Evolutionary conservation across 306 rosid species (phyloP).

Genomic region (Vicia sativa): DNA sequence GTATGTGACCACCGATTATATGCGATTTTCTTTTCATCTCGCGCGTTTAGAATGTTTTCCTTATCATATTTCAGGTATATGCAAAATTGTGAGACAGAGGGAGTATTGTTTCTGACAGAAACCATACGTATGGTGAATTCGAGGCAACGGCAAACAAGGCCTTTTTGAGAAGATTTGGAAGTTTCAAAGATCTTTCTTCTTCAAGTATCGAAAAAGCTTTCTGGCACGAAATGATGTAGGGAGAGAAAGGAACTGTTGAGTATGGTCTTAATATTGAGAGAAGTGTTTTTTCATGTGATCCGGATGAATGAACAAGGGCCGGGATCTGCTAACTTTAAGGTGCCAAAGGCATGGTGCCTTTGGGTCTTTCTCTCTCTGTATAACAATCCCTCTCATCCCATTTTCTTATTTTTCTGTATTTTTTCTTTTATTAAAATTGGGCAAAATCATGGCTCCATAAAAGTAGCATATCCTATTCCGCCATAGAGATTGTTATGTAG

Average conservation of each 20-base stretch:
- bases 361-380: not conserved
- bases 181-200: constrained; percentile 36
- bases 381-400: no score
- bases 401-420: no score
- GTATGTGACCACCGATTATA: constrained; percentile 27
- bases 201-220: constrained; percentile 42
- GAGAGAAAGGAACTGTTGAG: constrained; percentile 41
- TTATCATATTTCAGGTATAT: constrained; percentile 45
- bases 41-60: not conserved
- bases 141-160: constrained; percentile 38
- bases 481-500: constrained; percentile 48
- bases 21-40: not conserved
- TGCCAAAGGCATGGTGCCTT: no score
- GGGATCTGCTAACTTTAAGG: no score
- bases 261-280: constrained; percentile 53
- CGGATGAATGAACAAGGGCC: constrained; percentile 50
- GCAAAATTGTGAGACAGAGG: no score
- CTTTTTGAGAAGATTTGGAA: constrained; percentile 26
- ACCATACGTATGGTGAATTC: constrained; percentile 32
- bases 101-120: constrained; percentile 33
- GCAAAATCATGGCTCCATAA: no score
- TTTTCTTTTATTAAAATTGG: no score
- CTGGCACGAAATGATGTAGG: constrained; percentile 46
- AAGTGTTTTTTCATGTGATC: constrained; percentile 52
- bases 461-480: constrained; percentile 46